A percentile compares a stretch with the other conserved stretches of the same genome.
Evolutionary conservation across 345 rosid species (phyloP).

Genomic region (Bretschneidera sinensis): DNA sequence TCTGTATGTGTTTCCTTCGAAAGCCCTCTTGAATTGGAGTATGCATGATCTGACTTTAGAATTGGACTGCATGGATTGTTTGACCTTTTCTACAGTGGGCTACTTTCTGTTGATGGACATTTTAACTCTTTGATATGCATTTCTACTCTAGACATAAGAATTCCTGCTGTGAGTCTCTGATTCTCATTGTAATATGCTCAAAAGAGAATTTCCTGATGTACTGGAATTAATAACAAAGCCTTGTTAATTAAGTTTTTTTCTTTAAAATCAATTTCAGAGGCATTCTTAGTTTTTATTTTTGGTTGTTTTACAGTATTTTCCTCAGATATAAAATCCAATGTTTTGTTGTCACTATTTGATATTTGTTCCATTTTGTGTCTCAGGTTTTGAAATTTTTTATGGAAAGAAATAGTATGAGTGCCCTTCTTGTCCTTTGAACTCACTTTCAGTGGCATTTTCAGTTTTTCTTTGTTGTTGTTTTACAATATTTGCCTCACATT

Average conservation of each 20-base stretch:
- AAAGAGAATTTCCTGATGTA: background rate
- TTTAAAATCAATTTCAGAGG: slow-evolving; percentile 5
- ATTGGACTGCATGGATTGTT: background rate
- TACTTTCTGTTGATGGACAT: background rate
- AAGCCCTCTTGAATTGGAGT: background rate
- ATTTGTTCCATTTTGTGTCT: slow-evolving; percentile 12
- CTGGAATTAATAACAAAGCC: too few species aligned
- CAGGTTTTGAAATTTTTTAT: slow-evolving; percentile 86
- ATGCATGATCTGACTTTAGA: background rate
- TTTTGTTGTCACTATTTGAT: background rate
- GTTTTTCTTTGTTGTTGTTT: slow-evolving; percentile 9
- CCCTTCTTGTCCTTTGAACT: slow-evolving; percentile 43
- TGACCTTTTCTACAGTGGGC: background rate
- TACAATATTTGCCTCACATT: slow-evolving; percentile 12
- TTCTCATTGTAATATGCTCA: background rate
- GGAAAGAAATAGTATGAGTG: slow-evolving; percentile 75
- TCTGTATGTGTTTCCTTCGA: too few species aligned
- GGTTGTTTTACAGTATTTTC: slow-evolving; percentile 12
- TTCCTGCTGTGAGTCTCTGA: background rate
- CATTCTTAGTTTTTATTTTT: slow-evolving; percentile 2
- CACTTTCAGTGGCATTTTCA: background rate
- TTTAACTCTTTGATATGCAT: background rate
- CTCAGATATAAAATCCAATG: slow-evolving; percentile 8
- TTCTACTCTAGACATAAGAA: background rate
- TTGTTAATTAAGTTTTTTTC: background rate